These are phyloP conservation scores for Panicum miliaceum DNA, from an alignment of 176 grass and related monocot genomes.

Conservation along the genomic window DNA sequence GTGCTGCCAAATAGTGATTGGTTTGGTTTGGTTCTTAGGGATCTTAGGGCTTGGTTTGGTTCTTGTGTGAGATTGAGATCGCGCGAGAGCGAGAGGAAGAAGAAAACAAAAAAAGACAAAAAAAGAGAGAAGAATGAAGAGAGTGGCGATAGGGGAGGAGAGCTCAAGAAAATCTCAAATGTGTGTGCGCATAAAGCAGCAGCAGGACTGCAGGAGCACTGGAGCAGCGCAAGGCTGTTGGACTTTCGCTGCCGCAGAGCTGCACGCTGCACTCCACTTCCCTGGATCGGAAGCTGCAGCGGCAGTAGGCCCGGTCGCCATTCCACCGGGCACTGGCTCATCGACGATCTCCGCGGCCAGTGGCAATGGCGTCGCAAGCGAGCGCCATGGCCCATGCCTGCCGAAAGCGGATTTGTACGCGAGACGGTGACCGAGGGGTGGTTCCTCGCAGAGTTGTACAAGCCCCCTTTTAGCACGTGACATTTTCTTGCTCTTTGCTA, in stretches of 20 bases:
- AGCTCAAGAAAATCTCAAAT: background rate
- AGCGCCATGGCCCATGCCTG: background rate
- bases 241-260: constrained; percentile 27
- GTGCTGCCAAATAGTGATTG: constrained; percentile 43
- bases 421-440: background rate
- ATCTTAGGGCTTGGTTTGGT: constrained; percentile 37
- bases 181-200: constrained; percentile 23
- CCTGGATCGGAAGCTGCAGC: background rate
- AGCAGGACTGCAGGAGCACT: background rate
- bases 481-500: background rate
- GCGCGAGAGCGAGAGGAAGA: background rate
- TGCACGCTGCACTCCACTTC: constrained; percentile 45
- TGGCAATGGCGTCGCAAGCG: background rate
- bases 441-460: background rate
- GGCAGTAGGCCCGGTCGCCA: background rate
- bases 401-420: background rate
- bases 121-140: background rate
- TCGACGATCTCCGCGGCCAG: background rate
- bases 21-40: constrained; percentile 35
- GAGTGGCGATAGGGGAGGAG: constrained; percentile 13
- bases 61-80: constrained; percentile 23
- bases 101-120: background rate
- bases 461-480: background rate
- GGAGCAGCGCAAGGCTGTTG: background rate
- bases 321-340: background rate